Percentiles rank a stretch among this genome's conserved stretches.
Conservation (phyloP, 2,329 filamentous ascomycete genomes). For the Purpureocillium lavendulum region DNA sequence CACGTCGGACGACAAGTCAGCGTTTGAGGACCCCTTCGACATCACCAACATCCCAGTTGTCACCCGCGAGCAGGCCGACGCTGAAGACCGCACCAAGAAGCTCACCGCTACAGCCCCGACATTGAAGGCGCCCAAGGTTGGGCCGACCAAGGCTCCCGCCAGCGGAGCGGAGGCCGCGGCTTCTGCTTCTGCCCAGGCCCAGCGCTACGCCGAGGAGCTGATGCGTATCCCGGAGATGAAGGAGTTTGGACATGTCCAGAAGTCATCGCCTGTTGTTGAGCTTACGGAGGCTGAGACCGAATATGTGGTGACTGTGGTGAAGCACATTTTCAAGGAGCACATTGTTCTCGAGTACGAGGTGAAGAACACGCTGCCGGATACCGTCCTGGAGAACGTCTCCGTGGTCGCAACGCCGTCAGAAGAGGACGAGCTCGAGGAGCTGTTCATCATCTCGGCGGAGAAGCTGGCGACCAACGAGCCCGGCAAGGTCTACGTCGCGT, state of each 20-base stretch:
- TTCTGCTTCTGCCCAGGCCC: constrained; percentile 68
- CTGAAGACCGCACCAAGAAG: constrained; percentile 95
- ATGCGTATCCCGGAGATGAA: constrained; percentile 85
- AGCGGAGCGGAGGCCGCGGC: constrained; percentile 67
- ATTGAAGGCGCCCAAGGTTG: constrained; percentile 82
- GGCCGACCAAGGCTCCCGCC: constrained; percentile 62
- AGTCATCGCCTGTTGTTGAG: constrained; percentile 78
- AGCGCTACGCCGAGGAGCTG: constrained; percentile 84
- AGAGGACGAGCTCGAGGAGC: constrained; percentile 77
- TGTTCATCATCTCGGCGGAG: constrained; percentile 86
- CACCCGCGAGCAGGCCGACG: constrained; percentile 89
- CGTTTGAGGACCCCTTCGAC: constrained; percentile 81
- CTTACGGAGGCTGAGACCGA: constrained; percentile 96
- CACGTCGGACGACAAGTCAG: constrained; percentile 79
- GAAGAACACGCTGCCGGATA: constrained; percentile 92
- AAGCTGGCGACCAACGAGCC: constrained; percentile 78
- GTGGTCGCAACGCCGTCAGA: constrained; percentile 72
- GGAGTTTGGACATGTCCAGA: constrained; percentile 82
- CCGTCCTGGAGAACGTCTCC: constrained; percentile 82
- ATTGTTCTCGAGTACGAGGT: constrained; percentile 94
- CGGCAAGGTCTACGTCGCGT: constrained; percentile 90
- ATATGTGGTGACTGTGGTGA: constrained; percentile 87
- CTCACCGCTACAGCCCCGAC: constrained; percentile 87
- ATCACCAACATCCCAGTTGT: constrained; percentile 86
- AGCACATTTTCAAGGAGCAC: constrained; percentile 97